Base-by-base conservation (phyloP, 225 moss, liverwort and hornwort genomes). In the Lunularia cruciata region DNA sequence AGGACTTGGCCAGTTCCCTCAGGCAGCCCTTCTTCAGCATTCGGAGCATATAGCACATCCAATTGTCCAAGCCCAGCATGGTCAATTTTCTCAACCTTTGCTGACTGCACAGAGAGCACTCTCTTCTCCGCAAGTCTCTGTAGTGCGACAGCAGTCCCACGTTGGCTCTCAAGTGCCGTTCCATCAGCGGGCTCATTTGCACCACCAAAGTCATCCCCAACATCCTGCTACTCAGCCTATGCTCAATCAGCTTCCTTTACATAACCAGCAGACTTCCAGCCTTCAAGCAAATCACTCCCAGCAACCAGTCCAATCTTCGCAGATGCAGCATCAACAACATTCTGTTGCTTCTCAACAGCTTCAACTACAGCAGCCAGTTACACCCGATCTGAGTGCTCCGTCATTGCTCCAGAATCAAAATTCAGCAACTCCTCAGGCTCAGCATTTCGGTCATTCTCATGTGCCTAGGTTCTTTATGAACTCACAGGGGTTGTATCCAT, bases 311-410 rank as follows among this genome's bases (percentile, higher is more conserved):
- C 74, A 65, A 49, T n/a, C 75, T 67, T 39, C 48, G 25, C 75
- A 71, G 39, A 31, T 52, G 45, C 71, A 75, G 34, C 54, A 67
- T 46, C 75, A 67, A 42, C 66, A 79, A 19, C 74, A 74, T 34
- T 57, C 42, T 35, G 52, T 49, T 68, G 60, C 47, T 57, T 19
- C 75, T 23, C 68, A 72, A 27, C 42, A 48, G 12, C 37, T 56
- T 16, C 79, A 74, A 72, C 34, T 54, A 8, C 75, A 67, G 47
- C 37, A 53, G 38, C 15, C 59, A 8, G 38, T 67, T 26, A 31
- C 43, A 18, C 30, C 23, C 13, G 47, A 56, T 22, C 72, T 59
- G 53, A 42, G 55, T n/a, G 22, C 43, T 19, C 67, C 60, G 22
- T 28, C 59, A 54, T 2, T 74, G 33, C 71, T 65, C 48, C 75